Base-by-base conservation (phyloP, 768 basidiomycete species). In the Tulasnella sp. region DNA sequence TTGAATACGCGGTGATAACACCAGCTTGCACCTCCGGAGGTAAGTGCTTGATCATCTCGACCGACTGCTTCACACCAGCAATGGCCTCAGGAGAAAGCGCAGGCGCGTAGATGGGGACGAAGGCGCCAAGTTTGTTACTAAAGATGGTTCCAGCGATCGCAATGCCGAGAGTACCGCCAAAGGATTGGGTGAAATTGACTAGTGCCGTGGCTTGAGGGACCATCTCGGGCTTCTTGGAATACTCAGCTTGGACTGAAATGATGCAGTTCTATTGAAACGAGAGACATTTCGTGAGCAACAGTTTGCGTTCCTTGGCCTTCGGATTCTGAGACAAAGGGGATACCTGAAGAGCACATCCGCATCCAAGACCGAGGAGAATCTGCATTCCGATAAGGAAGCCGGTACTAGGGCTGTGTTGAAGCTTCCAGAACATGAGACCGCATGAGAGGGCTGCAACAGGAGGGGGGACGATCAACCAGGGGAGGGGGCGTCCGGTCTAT, bases 161-260 rank as follows among this genome's bases (percentile, higher is more conserved):
- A 29, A 77, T 70, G 9, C 77, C 77, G 51, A 77, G 40, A 10
- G 42, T 72, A 16, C 77, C 77, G 10, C 77, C 77, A 73, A 84
- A 70, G 2, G 82, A 78, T 16, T 82, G 81, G 48, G 77, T 80
- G 80, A 86, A 86, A 26, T 84, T 82, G 42, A 82, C 83, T 20
- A 84, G 70, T 13, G 83, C 84, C 6, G 84, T 85, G 10, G 83
- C 81, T 46, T 84, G 82, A 6, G 85, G 83, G 74, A 86, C 82
- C 70, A 85, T 78, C 79, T 82, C 80, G 3, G 83, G 82, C 40
- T 81, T 80, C 32, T 81, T 79, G 29, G 81, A 81, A 51, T 84
- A 82, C 55, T 85, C 85, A 44, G 84, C 85, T 73, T 86, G 86
- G 7, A 85, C 83, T 4, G 84, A 83, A 44, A 85, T 81, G 82